These are phyloP conservation scores for Eutrema salsugineum DNA, from an alignment of 441 rosid species.

Conservation along the genomic window DNA sequence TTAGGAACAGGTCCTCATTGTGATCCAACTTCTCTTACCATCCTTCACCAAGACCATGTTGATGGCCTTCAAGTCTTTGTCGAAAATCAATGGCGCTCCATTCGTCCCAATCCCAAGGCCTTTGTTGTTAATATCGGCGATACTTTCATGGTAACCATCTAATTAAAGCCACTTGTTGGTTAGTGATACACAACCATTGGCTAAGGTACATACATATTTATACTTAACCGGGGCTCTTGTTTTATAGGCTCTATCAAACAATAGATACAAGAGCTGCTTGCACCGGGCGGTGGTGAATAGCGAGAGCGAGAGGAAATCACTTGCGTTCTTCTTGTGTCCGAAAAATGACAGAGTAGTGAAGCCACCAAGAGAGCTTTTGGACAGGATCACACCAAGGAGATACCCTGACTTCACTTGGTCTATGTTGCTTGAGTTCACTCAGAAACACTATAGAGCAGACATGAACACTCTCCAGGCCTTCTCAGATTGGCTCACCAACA, in stretches of 20 bases:
- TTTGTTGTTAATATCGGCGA: constrained; percentile 97
- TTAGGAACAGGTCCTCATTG: constrained; percentile 99
- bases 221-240: neutral
- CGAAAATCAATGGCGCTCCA: constrained; percentile 78
- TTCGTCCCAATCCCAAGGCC: constrained; percentile 67
- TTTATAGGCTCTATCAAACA: constrained; percentile 81
- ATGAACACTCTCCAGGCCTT: constrained; percentile 44
- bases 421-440: constrained; percentile 44
- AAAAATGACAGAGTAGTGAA: constrained; percentile 65
- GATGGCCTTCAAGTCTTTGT: constrained; percentile 94
- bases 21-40: constrained; percentile 96
- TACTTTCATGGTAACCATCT: constrained; percentile 85
- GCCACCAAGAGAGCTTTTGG: constrained; percentile 70
- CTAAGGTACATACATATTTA: neutral
- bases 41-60: constrained; percentile 93
- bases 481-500: constrained; percentile 33
- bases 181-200: neutral
- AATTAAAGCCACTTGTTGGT: neutral
- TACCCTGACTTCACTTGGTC: constrained; percentile 55
- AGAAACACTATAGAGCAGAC: constrained; percentile 46
- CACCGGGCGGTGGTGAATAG: constrained; percentile 96
- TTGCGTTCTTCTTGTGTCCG: constrained; percentile 94
- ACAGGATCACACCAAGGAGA: constrained; percentile 24
- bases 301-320: constrained; percentile 70
- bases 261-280: constrained; percentile 85